A percentile compares a stretch with the other conserved stretches of the same genome.
Evolutionary conservation across 2,329 filamentous ascomycete species (phyloP).

Genomic region (Fusarium bulbicola): DNA sequence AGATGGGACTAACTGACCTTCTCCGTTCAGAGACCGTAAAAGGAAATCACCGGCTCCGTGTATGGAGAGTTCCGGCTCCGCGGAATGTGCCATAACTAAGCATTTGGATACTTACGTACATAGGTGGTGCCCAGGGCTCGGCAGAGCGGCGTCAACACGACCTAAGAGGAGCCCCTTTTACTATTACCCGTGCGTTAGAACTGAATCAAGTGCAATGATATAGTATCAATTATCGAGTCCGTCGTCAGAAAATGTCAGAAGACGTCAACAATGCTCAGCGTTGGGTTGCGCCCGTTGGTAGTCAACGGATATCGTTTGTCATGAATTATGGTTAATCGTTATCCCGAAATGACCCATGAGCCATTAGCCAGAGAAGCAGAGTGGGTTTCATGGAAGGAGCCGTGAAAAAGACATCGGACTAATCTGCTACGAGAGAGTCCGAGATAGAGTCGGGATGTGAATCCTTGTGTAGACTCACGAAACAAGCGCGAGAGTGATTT

Average conservation of each 20-base stretch:
- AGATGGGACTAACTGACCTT: not conserved
- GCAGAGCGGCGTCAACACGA: not conserved
- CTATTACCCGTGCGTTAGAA: not conserved
- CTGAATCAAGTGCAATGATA: not conserved
- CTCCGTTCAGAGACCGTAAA: not conserved
- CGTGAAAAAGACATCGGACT: not conserved
- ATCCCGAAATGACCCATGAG: not conserved
- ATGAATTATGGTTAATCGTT: not conserved
- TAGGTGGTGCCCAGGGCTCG: conserved; percentile 4
- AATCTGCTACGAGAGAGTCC: not conserved
- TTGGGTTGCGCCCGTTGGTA: not conserved
- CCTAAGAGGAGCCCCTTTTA: not conserved
- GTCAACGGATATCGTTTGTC: not conserved
- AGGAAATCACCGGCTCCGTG: conserved; percentile 27
- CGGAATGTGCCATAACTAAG: not conserved
- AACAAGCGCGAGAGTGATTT: conserved; percentile 25
- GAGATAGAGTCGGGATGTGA: conserved; percentile 1
- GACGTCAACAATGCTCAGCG: not conserved
- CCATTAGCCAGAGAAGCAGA: not conserved
- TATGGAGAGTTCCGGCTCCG: conserved; percentile 24
- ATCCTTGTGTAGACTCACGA: conserved; percentile 21
- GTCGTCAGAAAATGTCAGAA: not conserved
- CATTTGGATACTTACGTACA: not conserved
- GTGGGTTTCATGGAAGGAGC: not conserved
- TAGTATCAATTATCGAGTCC: not conserved